phyloP scores from a whole-genome alignment of 345 rosid species.

The Aquilaria sinensis region DNA sequence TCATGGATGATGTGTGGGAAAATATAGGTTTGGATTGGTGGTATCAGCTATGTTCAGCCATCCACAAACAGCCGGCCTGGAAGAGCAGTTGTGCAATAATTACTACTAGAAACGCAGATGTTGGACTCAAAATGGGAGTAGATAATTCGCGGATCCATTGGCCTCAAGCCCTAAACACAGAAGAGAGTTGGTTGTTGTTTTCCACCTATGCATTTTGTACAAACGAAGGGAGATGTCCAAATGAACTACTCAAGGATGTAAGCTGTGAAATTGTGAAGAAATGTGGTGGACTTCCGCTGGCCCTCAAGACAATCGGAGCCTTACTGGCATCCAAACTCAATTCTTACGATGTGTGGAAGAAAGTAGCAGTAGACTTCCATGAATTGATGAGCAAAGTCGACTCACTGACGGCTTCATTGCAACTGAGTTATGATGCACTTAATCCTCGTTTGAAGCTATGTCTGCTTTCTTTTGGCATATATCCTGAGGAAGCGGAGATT shows the following conservation, averaged over 20 bases:
- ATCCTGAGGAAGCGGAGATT: too few relatives aligned
- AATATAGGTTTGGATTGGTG: constrained; percentile 24
- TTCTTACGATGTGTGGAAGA: constrained; percentile 42
- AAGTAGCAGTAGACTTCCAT: constrained; percentile 34
- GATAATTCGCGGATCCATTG: constrained; percentile 24
- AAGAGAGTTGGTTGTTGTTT: constrained; percentile 46
- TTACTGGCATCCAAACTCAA: constrained; percentile 26
- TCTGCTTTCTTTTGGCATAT: too few relatives aligned
- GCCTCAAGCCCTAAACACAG: constrained; percentile 33
- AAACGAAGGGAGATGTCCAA: constrained; percentile 20
- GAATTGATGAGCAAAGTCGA: constrained; percentile 43
- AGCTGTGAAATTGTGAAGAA: constrained; percentile 48
- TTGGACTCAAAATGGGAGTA: constrained; percentile 31
- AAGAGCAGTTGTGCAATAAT: constrained; percentile 36
- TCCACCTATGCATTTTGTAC: constrained; percentile 39
- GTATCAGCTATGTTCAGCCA: constrained; percentile 24
- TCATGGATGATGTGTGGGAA: constrained; percentile 40
- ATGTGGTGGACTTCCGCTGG: constrained; percentile 60
- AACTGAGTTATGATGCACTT: constrained; percentile 61
- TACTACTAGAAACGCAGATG: constrained; percentile 36
- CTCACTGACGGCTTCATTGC: constrained; percentile 59
- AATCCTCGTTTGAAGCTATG: too few relatives aligned
- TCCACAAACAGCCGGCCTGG: constrained; percentile 4
- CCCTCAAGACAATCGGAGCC: constrained; percentile 33
- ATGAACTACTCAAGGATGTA: constrained; percentile 24